These are phyloP conservation scores for Tetrahymena elliotti DNA, from an alignment of 73 alveolate species.

Conservation along the genomic window DNA sequence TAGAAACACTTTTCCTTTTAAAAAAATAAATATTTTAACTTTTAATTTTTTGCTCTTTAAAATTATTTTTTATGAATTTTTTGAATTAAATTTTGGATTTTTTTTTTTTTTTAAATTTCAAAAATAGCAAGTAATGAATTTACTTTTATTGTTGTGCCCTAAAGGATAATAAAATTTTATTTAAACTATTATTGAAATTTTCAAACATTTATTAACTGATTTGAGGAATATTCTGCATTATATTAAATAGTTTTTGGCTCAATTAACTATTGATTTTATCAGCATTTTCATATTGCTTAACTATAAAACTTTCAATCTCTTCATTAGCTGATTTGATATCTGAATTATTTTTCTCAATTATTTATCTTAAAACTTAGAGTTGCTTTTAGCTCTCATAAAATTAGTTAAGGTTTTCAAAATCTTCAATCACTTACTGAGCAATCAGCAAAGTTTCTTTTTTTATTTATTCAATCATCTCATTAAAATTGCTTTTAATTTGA, in stretches of 20 bases:
- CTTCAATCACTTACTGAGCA: neutral
- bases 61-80: too few relatives aligned
- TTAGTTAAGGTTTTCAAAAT: neutral
- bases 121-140: neutral
- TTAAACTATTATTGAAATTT: neutral
- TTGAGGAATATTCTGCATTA: neutral
- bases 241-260: neutral
- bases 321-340: neutral
- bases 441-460: neutral
- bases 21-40: neutral
- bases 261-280: neutral
- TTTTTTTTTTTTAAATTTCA: too few relatives aligned
- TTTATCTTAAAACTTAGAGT: neutral
- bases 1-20: neutral
- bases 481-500: neutral
- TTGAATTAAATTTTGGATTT: too few relatives aligned
- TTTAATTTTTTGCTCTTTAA: too few relatives aligned
- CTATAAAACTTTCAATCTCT: neutral
- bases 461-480: neutral
- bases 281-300: neutral
- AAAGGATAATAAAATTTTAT: neutral
- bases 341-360: neutral
- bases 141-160: neutral
- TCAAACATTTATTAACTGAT: neutral
- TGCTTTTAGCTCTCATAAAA: neutral